Evolutionary conservation across 352 stramenopile species (phyloP), one percentile per base, ranked within the genome.

Genomic region (Phytopythium vexans): DNA sequence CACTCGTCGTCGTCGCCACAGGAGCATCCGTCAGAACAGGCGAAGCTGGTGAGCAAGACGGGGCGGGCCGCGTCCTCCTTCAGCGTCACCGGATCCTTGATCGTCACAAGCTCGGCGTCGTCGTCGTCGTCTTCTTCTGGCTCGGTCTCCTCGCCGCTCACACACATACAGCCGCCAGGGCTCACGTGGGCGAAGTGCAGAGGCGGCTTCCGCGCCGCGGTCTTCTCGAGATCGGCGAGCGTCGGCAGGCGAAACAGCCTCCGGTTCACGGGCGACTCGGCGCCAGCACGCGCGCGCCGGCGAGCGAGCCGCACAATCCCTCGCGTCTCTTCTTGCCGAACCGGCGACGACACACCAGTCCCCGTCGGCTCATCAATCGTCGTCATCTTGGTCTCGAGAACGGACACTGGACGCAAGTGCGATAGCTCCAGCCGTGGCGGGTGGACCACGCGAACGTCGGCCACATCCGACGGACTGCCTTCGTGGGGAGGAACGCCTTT

Each of bases 391-490:
- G 43, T 34, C 46, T 15, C n/a, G 46, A 52, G 9, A 4, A 10
- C 10, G 6, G 46, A 34, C 6, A 52, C 1, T 5, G 16, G 33
- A 34, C 2, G 7, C 6, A 5, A 9, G 14, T 16, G 31, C 31
- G 45, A n/a, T n/a, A 21, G 34, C 32, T 7, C 12, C 10, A 33
- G 7, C 31, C 46, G 12, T 0, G 46, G 46, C n/a, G n/a, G 46
- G 6, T 57, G 60, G 8, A 37, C 5, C 48, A 65, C 41, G 7
- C 15, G 16, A 3, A 35, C 8, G 27, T 66, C 52, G 32, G 60
- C 45, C 21, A 72, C 56, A 35, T 72, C 56, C 3, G 64, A 64
- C 8, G 64, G 60, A 42, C 64, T 69, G 40, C 51, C 34, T 34
- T 49, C 8, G 27, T 15, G 21, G 21, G 21, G 21, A 27, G 21